Evolutionary conservation across 345 rosid species (phyloP).

Genomic region (Garcia nutans): DNA sequence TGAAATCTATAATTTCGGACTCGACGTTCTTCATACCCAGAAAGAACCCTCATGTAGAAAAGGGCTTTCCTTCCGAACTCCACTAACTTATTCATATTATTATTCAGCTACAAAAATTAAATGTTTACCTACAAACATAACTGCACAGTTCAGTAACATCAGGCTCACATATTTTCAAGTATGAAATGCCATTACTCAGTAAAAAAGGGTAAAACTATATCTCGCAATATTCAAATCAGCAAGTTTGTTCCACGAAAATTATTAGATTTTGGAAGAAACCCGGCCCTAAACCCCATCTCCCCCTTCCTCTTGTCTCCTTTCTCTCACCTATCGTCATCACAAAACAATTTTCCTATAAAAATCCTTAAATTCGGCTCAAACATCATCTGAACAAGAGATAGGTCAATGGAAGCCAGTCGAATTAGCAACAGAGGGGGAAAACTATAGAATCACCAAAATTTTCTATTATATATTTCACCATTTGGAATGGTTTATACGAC

Average conservation of each 20-base stretch:
- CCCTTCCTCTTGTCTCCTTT: background rate
- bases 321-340: too few relatives aligned
- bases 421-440: too few relatives aligned
- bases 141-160: conserved; percentile 8
- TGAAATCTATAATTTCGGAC: conserved; percentile 73
- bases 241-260: background rate
- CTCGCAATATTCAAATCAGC: background rate
- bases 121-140: background rate
- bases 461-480: background rate
- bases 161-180: background rate
- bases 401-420: too few relatives aligned
- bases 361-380: too few relatives aligned
- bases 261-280: background rate
- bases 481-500: too few relatives aligned
- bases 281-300: background rate
- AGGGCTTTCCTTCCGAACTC: conserved; percentile 83
- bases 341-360: too few relatives aligned
- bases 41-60: conserved; percentile 83
- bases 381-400: too few relatives aligned
- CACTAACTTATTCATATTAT: conserved; percentile 61
- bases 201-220: background rate
- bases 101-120: conserved; percentile 10
- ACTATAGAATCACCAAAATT: background rate
- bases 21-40: conserved; percentile 87
- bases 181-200: background rate